Base-by-base conservation (phyloP, 1,139 yeast species). In the Candida pseudoviswanathii region DNA sequence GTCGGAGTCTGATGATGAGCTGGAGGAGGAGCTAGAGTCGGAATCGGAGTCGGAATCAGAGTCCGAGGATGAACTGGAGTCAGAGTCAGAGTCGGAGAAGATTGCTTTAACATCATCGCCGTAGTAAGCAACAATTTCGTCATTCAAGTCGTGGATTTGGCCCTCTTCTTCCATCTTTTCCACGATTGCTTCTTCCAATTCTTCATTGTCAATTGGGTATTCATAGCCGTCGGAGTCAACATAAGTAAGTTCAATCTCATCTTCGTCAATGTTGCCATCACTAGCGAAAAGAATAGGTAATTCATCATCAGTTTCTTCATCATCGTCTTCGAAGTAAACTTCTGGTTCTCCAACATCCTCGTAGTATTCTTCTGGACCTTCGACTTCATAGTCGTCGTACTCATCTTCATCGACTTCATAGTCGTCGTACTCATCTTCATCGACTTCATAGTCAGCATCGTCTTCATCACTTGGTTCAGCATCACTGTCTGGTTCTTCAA, bases 401-500 rank as follows among this genome's bases (percentile, higher is more conserved):
- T 39, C 36, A 11, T 40, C 43, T 10, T 16, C 27, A 36, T 11
- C 44, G 34, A 56, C 58, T 29, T 53, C 58, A 29, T 60, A 61
- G 24, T 57, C 48, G 3, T 37, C 40, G 27, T 37, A 37, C 8
- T 38, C 41, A 25, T 38, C 34, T 37, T 37, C 41, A 37, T 37
- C 30, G 5, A 24, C 5, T 25, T 25, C 22, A 37, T 4, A 9
- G n/a, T 25, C 65, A 41, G 58, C 65, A 41, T 58, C 63, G 26
- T 54, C 58, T 36, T 52, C 54, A 38, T 57, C 63, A 31, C 56
- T 58, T 32, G 57, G 63, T 37, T 66, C 71, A 43, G 62, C 62
- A 44, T 65, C 68, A 46, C 61, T 59, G 44, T 61, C 71, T 46
- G 78, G 78, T 54, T 73, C 78, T 62, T 73, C 78, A 48, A 73